Evolutionary conservation across 257 asterid genomes (phyloP), one percentile per base, ranked within the genome.

Genomic region (Cinchona pubescens): DNA sequence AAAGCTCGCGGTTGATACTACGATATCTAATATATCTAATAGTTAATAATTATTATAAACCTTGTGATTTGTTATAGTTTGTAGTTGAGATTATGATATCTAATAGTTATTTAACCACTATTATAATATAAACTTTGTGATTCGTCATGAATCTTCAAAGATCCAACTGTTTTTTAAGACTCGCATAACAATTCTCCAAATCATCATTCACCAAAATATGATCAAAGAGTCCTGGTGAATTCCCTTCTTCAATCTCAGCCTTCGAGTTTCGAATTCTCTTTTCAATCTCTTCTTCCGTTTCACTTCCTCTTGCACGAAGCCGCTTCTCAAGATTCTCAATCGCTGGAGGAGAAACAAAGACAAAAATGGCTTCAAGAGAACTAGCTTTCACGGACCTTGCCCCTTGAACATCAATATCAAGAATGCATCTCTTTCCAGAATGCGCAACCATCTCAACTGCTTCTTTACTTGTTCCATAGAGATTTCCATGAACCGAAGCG

Each of bases 391-490:
- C 98, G 68, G 96, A 89, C 83, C 93, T 94, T 74, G 97, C 97
- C 85, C 98, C 98, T 92, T 94, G 98, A 82, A 94, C 98, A 86
- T 92, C 98, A 83, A 94, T 94, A 79, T 94, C 98, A 86, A 94
- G 98, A 83, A 94, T 91, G 87, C 98, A 94, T 75, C 97, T 86
- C 98, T 92, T 94, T 80, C 98, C 97, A 78, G 86, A 79, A 76
- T 94, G 97, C 18, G 98, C 86, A 85, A 94, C 97, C 35, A 84
- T 91, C 74, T 90, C 98, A 72, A 94, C 98, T 71, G 97, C 97
- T 83, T 94, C 98, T 3, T 92, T 81, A 69, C 98, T 94, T 61
- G 97, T 90, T 55, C 98, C 98, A 49, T 94, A 94, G 25, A 92
- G 93, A 86, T 94, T 94, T 55, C 98, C 98, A 82, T 94, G 98